Evolutionary conservation across 2,329 filamentous ascomycete genomes (phyloP).

Genomic region (Aplosporella prunicola): DNA sequence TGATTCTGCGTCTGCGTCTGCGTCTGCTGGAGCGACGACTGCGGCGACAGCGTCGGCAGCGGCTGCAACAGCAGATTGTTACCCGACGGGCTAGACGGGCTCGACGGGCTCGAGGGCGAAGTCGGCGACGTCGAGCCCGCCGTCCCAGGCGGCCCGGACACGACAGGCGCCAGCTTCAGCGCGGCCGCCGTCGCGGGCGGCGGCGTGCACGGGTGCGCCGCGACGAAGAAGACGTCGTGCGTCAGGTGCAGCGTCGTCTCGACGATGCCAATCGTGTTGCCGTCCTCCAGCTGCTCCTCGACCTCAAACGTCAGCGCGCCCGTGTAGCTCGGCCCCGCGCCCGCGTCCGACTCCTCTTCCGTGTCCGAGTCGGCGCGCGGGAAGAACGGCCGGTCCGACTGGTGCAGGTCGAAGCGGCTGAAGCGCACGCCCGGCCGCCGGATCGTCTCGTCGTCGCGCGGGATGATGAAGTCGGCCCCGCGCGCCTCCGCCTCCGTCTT

Average conservation of each 20-base stretch:
- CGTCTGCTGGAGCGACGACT: slow-evolving; percentile 12
- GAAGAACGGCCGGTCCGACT: not conserved
- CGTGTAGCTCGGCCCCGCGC: slow-evolving; percentile 15
- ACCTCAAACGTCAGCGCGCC: slow-evolving; percentile 27
- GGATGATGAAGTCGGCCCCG: slow-evolving; percentile 29
- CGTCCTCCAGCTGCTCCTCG: too few relatives aligned
- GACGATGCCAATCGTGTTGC: too few relatives aligned
- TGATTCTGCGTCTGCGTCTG: slow-evolving; percentile 14
- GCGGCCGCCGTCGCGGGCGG: slow-evolving; percentile 22
- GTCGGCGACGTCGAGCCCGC: slow-evolving; percentile 13
- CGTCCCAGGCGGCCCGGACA: slow-evolving; percentile 16
- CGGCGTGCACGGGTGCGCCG: slow-evolving; percentile 44
- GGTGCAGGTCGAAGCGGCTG: slow-evolving; percentile 2
- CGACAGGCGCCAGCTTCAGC: slow-evolving; percentile 16
- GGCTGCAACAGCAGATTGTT: slow-evolving; percentile 18
- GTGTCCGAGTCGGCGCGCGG: not conserved
- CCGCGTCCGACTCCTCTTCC: slow-evolving; percentile 12
- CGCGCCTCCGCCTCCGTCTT: slow-evolving; percentile 14
- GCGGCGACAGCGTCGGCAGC: slow-evolving; percentile 17
- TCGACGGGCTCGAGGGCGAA: slow-evolving; percentile 23
- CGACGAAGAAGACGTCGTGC: slow-evolving; percentile 46
- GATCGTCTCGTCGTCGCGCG: slow-evolving; percentile 21
- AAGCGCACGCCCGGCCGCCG: not conserved
- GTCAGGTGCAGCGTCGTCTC: slow-evolving; percentile 28
- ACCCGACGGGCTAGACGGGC: slow-evolving; percentile 4